These are phyloP conservation scores for Beauveria pseudobassiana DNA, from an alignment of 2,329 filamentous ascomycete species.

Conservation along the genomic window DNA sequence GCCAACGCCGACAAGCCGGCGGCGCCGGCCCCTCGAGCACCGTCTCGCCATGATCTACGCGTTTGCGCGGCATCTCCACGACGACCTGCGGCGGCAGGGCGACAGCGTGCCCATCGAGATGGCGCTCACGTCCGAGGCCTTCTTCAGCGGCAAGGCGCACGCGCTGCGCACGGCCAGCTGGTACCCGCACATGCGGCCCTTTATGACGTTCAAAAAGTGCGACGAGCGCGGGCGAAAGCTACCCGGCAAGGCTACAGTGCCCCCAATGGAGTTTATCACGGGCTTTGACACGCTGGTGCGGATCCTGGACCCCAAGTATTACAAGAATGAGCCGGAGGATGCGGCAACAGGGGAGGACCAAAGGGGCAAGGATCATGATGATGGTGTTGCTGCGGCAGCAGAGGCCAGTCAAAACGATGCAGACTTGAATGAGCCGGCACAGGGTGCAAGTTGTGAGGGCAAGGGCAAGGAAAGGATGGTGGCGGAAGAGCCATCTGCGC, in stretches of 20 bases:
- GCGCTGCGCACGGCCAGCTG: slow-evolving; percentile 44
- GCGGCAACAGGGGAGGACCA: slow-evolving; percentile 14
- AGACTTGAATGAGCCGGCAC: background rate
- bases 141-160: slow-evolving; percentile 64
- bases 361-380: slow-evolving; percentile 1
- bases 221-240: background rate
- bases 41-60: slow-evolving; percentile 64
- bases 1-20: slow-evolving; percentile 61
- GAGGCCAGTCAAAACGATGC: background rate
- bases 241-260: slow-evolving; percentile 8
- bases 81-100: slow-evolving; percentile 11
- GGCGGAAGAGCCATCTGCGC: background rate
- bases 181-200: slow-evolving; percentile 25
- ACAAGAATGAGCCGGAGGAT: slow-evolving; percentile 25
- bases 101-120: slow-evolving; percentile 46
- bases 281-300: slow-evolving; percentile 72
- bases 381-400: background rate
- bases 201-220: background rate
- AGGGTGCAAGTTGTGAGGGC: background rate
- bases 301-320: slow-evolving; percentile 64
- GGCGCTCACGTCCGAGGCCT: slow-evolving; percentile 62
- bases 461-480: background rate
- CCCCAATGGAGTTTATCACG: slow-evolving; percentile 58
- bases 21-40: slow-evolving; percentile 60
- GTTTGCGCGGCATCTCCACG: slow-evolving; percentile 51